These are phyloP conservation scores for Trichoderma breve DNA, from an alignment of 2,329 filamentous ascomycete genomes.

Conservation along the genomic window DNA sequence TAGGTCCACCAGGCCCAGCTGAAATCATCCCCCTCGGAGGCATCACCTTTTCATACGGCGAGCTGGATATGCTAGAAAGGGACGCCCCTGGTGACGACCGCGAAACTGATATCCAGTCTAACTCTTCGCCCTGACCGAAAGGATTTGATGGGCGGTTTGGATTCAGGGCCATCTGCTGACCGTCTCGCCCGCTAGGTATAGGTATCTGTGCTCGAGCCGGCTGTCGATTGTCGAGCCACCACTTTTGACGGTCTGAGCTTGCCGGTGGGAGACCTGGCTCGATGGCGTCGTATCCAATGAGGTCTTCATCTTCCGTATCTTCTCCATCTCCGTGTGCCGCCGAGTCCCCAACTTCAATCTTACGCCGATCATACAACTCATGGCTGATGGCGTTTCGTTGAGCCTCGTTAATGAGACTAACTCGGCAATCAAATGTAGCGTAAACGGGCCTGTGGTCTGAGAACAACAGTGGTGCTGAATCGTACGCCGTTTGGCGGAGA, in stretches of 20 bases:
- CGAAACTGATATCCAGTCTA: slow-evolving; percentile 76
- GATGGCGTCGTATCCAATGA: slow-evolving; percentile 77
- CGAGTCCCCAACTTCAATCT: slow-evolving; percentile 62
- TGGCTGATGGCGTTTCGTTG: slow-evolving; percentile 70
- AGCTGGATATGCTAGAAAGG: slow-evolving; percentile 57
- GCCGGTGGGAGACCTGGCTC: slow-evolving; percentile 71
- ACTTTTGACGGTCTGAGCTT: slow-evolving; percentile 66
- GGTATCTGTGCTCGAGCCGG: slow-evolving; percentile 71
- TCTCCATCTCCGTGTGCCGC: slow-evolving; percentile 52
- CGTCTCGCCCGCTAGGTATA: slow-evolving; percentile 54
- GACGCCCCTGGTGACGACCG: slow-evolving; percentile 53
- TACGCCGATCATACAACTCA: slow-evolving; percentile 70
- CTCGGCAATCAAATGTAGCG: slow-evolving; percentile 79
- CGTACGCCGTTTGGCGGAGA: slow-evolving; percentile 78
- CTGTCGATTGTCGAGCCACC: slow-evolving; percentile 69
- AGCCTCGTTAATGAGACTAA: slow-evolving; percentile 76
- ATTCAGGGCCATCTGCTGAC: slow-evolving; percentile 64
- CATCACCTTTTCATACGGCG: slow-evolving; percentile 58
- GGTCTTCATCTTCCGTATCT: slow-evolving; percentile 72
- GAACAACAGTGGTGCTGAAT: slow-evolving; percentile 77
- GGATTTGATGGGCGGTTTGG: slow-evolving; percentile 76
- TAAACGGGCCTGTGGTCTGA: slow-evolving; percentile 97
- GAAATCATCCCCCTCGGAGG: slow-evolving; percentile 47
- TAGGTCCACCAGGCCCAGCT: slow-evolving; percentile 44
- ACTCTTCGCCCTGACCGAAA: slow-evolving; percentile 69